Conservation (phyloP, 345 rosid genomes). For the Acer campestre region DNA sequence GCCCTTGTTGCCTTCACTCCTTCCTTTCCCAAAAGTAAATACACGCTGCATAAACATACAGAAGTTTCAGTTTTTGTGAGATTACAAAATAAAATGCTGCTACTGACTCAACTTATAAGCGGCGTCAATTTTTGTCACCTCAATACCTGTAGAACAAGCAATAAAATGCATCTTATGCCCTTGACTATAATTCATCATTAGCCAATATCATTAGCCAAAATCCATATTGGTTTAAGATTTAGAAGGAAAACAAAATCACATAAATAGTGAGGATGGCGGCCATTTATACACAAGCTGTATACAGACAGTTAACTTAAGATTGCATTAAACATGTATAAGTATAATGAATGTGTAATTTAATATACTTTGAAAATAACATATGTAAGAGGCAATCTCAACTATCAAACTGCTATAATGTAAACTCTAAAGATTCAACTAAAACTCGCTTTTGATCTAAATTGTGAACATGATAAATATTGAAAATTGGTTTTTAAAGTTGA, state of each 20-base stretch:
- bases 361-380: too few relatives aligned
- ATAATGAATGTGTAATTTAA: too few relatives aligned
- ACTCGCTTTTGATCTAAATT: too few relatives aligned
- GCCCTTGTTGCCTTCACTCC: slow-evolving; percentile 93
- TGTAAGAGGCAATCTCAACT: not conserved
- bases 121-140: not conserved
- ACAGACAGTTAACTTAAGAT: not conserved
- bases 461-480: too few relatives aligned
- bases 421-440: not conserved
- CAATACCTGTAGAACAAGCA: not conserved
- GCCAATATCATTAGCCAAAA: not conserved
- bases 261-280: not conserved
- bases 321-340: too few relatives aligned
- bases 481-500: not conserved
- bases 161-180: not conserved
- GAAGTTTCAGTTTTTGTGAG: not conserved
- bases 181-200: not conserved
- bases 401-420: not conserved
- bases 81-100: not conserved
- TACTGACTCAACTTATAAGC: not conserved
- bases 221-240: not conserved
- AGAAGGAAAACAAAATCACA: not conserved
- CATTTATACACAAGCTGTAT: too few relatives aligned
- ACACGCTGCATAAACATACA: slow-evolving; percentile 61
- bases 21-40: slow-evolving; percentile 83